Evolutionary conservation across 768 basidiomycete genomes (phyloP).

Genomic region (Kwoniella botswanensis): DNA sequence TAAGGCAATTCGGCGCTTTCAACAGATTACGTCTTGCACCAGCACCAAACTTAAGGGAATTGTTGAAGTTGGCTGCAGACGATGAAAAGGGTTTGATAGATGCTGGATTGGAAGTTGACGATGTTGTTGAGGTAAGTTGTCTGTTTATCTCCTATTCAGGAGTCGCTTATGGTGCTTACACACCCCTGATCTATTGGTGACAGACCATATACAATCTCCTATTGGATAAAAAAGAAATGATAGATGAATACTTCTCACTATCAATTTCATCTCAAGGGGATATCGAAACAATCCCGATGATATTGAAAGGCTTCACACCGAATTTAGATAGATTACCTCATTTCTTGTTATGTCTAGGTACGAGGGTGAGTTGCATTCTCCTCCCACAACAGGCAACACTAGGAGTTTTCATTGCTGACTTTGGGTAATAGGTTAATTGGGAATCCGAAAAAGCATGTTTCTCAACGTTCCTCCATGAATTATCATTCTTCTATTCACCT

Average conservation of each 20-base stretch:
- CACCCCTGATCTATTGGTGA: not conserved
- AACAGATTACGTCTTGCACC: conserved; percentile 79
- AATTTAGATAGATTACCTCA: conserved; percentile 87
- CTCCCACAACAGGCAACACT: not conserved
- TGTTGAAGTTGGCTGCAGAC: conserved; percentile 79
- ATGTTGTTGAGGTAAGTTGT: conserved; percentile 72
- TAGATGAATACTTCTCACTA: conserved; percentile 88
- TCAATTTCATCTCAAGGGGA: conserved; percentile 67
- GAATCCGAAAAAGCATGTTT: conserved; percentile 83
- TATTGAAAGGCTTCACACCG: conserved; percentile 85
- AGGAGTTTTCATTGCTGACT: not conserved
- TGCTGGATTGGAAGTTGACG: conserved; percentile 64
- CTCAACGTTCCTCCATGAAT: conserved; percentile 78
- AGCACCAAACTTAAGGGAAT: conserved; percentile 70
- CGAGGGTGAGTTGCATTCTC: conserved; percentile 67
- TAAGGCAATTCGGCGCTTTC: conserved; percentile 88
- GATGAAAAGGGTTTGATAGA: conserved; percentile 65
- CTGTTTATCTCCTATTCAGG: not conserved
- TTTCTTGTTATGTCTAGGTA: conserved; percentile 87
- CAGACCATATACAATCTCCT: conserved; percentile 40
- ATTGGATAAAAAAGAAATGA: conserved; percentile 71
- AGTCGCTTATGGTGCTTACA: not conserved
- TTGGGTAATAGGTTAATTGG: conserved; percentile 77
- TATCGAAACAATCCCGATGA: conserved; percentile 77
- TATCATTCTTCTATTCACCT: conserved; percentile 89